Base-by-base conservation (phyloP, 164 flowering plant species). In the Nymphaea colorata region DNA sequence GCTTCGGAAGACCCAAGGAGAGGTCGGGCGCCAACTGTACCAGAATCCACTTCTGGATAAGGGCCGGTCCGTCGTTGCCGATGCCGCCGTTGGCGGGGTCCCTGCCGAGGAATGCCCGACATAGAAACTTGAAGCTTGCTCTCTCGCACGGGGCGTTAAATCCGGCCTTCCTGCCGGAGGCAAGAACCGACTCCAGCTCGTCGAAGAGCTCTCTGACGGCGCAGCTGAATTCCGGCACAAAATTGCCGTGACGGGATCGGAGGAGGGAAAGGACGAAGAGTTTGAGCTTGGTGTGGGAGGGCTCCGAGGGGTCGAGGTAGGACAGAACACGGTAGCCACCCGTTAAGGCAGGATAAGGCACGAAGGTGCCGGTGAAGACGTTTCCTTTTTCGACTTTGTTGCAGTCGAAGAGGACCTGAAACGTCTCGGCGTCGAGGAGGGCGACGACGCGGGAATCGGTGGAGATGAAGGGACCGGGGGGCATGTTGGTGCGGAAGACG, bases 321-420 rank as follows among this genome's bases (percentile, higher is more conserved):
- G 98, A 82, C 4, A 89, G 78, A n/a, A 78, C 61, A 4, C 97
- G 77, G 82, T 87, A 87, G 5, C 97, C 98, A 68, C 98, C 97
- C 64, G 92, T 90, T 78, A 86, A 82, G 3, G 83, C 84, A 0
- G 78, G 64, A 36, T 92, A 88, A 0, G 98, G 97, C 91, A 86
- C 85, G 80, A 16, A 93, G 1, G 92, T 86, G 2, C 98, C 98
- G 55, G 87, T 83, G 76, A 93, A 88, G 44, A 90, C 76, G 55
- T 93, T 84, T 12, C 65, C 76, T 72, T 93, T 93, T 44, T 90
- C 97, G 65, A 93, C 96, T 64, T 87, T 87, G 4, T 79, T 66
- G 15, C 69, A 67, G 79, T 93, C 97, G 74, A 93, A 93, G 62
- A 93, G 90, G 3, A 76, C 75, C 0, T 96, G 93, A 65, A 93